These are phyloP conservation scores for Eucalyptus tenuipes DNA, from an alignment of 345 rosid genomes.

Conservation along the genomic window DNA sequence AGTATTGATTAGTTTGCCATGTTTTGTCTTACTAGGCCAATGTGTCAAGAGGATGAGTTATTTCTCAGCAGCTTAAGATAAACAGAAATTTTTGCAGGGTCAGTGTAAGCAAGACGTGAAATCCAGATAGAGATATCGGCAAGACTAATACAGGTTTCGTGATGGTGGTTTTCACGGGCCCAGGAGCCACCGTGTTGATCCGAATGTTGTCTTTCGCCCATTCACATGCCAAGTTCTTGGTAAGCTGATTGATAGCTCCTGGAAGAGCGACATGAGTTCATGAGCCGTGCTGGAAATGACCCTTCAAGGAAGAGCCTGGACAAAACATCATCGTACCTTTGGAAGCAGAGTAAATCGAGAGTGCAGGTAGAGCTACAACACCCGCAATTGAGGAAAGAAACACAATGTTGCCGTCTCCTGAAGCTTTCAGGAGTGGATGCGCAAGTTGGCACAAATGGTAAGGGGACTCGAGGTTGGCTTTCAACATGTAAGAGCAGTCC, in stretches of 20 bases:
- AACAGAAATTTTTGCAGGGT: background rate
- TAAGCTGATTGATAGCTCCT: conserved; percentile 35
- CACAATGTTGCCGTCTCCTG: conserved; percentile 29
- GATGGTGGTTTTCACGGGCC: conserved; percentile 17
- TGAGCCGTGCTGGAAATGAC: background rate
- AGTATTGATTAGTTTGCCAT: background rate
- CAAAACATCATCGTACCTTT: conserved; percentile 18
- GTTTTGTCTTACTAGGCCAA: background rate
- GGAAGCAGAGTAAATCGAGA: conserved; percentile 20
- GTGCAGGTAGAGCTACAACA: background rate
- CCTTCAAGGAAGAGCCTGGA: conserved; percentile 17
- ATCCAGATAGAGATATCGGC: background rate
- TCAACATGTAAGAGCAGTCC: conserved; percentile 10
- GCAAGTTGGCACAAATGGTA: conserved; percentile 36
- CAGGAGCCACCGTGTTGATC: conserved; percentile 23
- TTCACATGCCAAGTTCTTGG: conserved; percentile 38
- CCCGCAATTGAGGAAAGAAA: conserved; percentile 36
- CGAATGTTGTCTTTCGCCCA: conserved; percentile 43
- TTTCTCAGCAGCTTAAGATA: background rate
- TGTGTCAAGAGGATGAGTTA: background rate
- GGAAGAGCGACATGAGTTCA: background rate
- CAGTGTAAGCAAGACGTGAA: background rate
- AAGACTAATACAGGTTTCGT: background rate
- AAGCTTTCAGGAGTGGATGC: conserved; percentile 30
- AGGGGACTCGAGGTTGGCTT: conserved; percentile 33